A percentile compares a stretch with the other conserved stretches of the same genome.
Evolutionary conservation across 441 rosid genomes (phyloP).

Genomic region (Kokia cookei): DNA sequence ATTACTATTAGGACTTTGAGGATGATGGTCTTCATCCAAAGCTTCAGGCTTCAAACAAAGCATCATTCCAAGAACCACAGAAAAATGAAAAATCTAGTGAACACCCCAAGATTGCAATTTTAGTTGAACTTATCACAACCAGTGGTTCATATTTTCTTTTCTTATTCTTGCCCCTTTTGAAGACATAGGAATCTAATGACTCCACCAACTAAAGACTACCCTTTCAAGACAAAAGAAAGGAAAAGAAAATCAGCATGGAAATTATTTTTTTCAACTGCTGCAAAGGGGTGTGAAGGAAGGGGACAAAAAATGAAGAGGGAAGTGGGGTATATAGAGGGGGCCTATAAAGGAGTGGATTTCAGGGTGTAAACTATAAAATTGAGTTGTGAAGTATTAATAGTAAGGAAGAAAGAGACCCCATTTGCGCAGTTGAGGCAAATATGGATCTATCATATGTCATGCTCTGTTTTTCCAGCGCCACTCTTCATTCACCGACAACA

Average conservation of each 20-base stretch:
- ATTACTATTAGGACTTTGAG: slow-evolving; percentile 13
- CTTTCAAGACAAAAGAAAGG: not conserved
- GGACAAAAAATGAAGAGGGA: not conserved
- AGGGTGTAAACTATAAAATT: not conserved
- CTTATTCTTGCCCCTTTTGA: not conserved
- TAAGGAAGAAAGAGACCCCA: not conserved
- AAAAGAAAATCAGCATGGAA: not conserved
- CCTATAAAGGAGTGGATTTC: not conserved
- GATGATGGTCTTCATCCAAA: slow-evolving; percentile 43
- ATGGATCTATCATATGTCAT: not conserved
- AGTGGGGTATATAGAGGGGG: not conserved
- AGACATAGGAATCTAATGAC: not conserved
- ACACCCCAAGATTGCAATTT: not conserved
- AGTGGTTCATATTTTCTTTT: not conserved
- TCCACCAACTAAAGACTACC: not conserved
- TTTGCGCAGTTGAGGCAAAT: not conserved
- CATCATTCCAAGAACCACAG: slow-evolving; percentile 26
- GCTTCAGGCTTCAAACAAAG: slow-evolving; percentile 76
- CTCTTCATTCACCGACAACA: slow-evolving; percentile 1
- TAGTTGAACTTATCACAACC: not conserved
- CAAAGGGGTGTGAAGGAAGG: not conserved
- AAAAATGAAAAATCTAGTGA: not conserved
- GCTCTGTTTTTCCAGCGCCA: not conserved
- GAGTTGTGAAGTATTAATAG: not conserved
- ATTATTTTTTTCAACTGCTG: not conserved